phyloP scores from a whole-genome alignment of 2,329 filamentous ascomycete genomes.

The Ophiostoma novo-ulmi region DNA sequence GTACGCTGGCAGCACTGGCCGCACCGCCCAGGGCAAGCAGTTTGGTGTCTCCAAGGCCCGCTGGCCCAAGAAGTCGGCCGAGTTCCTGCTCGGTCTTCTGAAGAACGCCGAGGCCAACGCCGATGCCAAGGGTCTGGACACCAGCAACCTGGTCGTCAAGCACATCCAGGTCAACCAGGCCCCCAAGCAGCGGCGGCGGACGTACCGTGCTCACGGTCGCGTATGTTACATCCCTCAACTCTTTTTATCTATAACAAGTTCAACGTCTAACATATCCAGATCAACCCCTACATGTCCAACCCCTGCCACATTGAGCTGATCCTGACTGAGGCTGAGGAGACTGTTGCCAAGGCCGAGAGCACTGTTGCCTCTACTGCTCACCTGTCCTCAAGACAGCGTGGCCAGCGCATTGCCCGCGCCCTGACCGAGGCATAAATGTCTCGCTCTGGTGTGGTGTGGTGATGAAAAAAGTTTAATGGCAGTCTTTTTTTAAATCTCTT shows the following conservation, averaged over 20 bases:
- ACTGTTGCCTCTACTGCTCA: slow-evolving; percentile 62
- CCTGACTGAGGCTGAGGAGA: slow-evolving; percentile 95
- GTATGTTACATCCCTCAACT: slow-evolving; percentile 58
- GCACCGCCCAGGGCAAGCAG: slow-evolving; percentile 97
- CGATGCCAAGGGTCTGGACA: slow-evolving; percentile 95
- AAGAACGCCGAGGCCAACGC: slow-evolving; percentile 97
- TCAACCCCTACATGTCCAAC: slow-evolving; percentile 99
- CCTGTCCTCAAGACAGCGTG: slow-evolving; percentile 90
- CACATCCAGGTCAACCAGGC: slow-evolving; percentile 99
- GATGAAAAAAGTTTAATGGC: slow-evolving; percentile 4
- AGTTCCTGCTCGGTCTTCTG: slow-evolving; percentile 94
- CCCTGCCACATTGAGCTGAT: slow-evolving; percentile 99
- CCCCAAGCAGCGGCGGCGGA: slow-evolving; percentile 97
- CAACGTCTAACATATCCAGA: slow-evolving; percentile 50
- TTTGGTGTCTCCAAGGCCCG: slow-evolving; percentile 97
- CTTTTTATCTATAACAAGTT: not conserved
- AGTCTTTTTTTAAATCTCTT: slow-evolving; percentile 6
- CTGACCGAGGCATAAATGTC: slow-evolving; percentile 55
- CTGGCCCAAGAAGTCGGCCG: slow-evolving; percentile 98
- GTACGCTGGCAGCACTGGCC: slow-evolving; percentile 92
- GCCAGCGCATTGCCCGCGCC: slow-evolving; percentile 59
- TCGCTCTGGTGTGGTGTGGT: slow-evolving; percentile 5
- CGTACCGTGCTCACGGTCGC: slow-evolving; percentile 99
- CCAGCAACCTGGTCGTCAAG: slow-evolving; percentile 95
- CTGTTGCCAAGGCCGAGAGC: slow-evolving; percentile 80